These are phyloP conservation scores for Bidens hawaiensis DNA, from an alignment of 140 eudicot genomes.

Conservation along the genomic window DNA sequence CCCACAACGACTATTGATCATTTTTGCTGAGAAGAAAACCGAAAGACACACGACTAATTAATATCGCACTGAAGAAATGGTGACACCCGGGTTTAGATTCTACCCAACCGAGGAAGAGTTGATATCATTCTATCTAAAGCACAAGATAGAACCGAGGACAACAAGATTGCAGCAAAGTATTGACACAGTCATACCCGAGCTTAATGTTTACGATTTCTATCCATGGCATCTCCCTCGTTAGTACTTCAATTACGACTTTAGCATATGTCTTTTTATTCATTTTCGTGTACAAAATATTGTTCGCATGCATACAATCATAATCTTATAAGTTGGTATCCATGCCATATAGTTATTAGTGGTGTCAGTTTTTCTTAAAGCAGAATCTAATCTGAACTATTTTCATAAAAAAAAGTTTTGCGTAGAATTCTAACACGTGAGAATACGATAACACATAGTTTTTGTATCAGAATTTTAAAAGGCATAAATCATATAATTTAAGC, in stretches of 20 bases:
- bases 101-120: conserved; percentile 49
- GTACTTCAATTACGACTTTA: background rate
- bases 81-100: conserved; percentile 45
- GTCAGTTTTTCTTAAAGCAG: too few species aligned
- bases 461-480: too few species aligned
- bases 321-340: background rate
- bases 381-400: too few species aligned
- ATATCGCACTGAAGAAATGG: background rate
- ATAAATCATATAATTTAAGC: too few species aligned
- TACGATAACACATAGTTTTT: too few species aligned
- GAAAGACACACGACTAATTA: background rate
- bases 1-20: background rate
- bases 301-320: background rate
- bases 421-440: too few species aligned
- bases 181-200: conserved; percentile 38
- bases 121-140: conserved; percentile 20
- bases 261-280: background rate
- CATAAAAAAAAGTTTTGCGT: too few species aligned
- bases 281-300: background rate
- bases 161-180: conserved; percentile 17
- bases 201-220: conserved; percentile 41
- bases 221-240: conserved; percentile 62
- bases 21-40: background rate
- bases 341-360: background rate
- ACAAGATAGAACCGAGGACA: conserved; percentile 28